Conservation (phyloP, 495 filamentous ascomycete genomes). For the Neurospora sp. region DNA sequence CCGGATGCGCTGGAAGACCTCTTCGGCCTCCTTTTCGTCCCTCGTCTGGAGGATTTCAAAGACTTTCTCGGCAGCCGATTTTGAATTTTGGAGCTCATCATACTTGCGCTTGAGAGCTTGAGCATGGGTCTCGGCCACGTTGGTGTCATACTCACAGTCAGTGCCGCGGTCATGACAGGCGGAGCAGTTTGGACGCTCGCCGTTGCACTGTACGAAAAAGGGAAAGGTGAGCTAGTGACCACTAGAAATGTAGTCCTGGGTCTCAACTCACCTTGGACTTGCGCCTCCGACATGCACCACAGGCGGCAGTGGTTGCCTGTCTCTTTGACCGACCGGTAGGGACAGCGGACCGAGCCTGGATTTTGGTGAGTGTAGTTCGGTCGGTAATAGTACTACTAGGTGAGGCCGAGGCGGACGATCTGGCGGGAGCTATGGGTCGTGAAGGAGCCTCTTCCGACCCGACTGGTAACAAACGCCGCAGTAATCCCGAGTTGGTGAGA, state of each 20-base stretch:
- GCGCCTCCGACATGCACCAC: slow-evolving; percentile 43
- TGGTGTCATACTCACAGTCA: slow-evolving; percentile 30
- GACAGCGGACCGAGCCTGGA: neutral
- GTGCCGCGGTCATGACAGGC: slow-evolving; percentile 25
- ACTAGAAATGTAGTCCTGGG: neutral
- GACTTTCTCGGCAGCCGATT: slow-evolving; percentile 25
- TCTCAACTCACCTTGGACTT: slow-evolving; percentile 40
- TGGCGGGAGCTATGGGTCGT: neutral
- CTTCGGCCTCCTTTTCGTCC: slow-evolving; percentile 23
- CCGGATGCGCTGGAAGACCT: slow-evolving; percentile 28
- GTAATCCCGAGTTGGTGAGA: neutral
- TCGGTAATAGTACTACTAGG: neutral
- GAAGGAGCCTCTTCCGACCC: neutral
- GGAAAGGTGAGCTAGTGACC: slow-evolving; percentile 1
- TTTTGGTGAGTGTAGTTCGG: neutral
- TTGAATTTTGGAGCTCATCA: slow-evolving; percentile 24
- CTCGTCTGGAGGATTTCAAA: slow-evolving; percentile 23
- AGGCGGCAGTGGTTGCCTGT: slow-evolving; percentile 41
- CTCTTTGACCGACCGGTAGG: slow-evolving; percentile 14
- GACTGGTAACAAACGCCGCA: neutral
- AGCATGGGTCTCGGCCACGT: slow-evolving; percentile 27
- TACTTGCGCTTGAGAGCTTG: slow-evolving; percentile 34
- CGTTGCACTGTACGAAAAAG: slow-evolving; percentile 23
- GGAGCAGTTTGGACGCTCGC: slow-evolving; percentile 25
- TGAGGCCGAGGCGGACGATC: neutral